Conservation (phyloP, 495 filamentous ascomycete species). For the Aspergillus bertholletiae region DNA sequence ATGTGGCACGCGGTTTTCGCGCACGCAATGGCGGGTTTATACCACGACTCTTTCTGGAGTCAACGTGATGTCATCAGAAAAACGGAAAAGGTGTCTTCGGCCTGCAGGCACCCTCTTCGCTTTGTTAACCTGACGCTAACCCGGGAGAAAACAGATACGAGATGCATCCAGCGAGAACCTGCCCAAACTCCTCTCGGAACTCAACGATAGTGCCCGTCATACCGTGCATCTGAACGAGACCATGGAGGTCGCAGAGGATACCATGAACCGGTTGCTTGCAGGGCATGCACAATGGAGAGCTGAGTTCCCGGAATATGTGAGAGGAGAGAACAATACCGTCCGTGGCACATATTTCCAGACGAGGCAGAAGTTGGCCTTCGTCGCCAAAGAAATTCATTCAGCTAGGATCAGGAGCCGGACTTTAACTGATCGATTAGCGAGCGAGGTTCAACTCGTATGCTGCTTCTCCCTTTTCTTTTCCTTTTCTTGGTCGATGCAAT, state of each 20-base stretch:
- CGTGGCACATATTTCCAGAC: not conserved
- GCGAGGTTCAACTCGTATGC: not conserved
- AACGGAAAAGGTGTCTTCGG: constrained; percentile 7
- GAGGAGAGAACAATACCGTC: too few relatives aligned
- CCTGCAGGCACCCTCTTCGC: not conserved
- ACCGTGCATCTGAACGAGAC: not conserved
- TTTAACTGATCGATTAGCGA: not conserved
- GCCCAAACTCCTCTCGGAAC: not conserved
- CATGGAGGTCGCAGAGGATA: not conserved
- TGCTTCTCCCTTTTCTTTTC: not conserved
- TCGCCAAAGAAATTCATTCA: not conserved
- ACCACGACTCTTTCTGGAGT: constrained; percentile 10
- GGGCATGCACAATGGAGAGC: not conserved
- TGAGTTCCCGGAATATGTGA: not conserved
- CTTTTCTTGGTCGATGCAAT: not conserved
- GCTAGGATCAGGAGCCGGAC: not conserved
- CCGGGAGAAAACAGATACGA: not conserved
- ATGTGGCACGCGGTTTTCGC: constrained; percentile 12
- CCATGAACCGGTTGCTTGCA: not conserved
- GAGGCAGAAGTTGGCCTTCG: not conserved
- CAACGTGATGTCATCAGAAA: constrained; percentile 10
- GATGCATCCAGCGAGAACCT: not conserved
- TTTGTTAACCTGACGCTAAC: not conserved
- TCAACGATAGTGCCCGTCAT: not conserved
- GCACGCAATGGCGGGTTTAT: not conserved